Base-by-base conservation (phyloP, 2,329 filamentous ascomycete species). In the Curvularia hawaiiensis region DNA sequence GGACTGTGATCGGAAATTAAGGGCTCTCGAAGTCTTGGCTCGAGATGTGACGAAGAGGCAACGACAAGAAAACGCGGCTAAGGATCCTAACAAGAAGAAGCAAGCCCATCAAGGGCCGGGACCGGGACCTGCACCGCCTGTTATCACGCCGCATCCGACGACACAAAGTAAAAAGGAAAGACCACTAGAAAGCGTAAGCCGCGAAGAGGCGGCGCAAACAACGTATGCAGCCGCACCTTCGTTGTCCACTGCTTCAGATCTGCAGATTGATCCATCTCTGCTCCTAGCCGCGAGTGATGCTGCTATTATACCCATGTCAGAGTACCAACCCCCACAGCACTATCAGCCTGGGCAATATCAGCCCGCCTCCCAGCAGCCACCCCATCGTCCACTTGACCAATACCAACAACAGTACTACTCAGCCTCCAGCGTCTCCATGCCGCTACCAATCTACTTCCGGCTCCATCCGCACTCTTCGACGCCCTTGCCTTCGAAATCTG, bases 41-140 rank as follows among this genome's bases (percentile, higher is more conserved):
- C 83, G 87, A 50, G 90, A 94, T 75, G 88, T 91, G 18, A 88
- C 91, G 83, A 93, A 93, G 77, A 83, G 91, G 47, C 81, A 90
- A 52, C 84, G 88, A 35, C 88, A 91, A 66, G 88, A 90, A 62
- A 84, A 85, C 58, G 80, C 80, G 0, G 85, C 84, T 63, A 80
- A 82, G 54, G 79, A 86, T 66, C 77, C 81, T 2, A 78, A 78
- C 14, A 79, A 79, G 54, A 78, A 75, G 70, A 79, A 77, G 64
- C 68, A 75, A 44, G 45, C 64, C 28, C 71, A 76, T 56, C 61
- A 71, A 50, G 79, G 78, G 5, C 78, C 78, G 5, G 78, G 78
- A 1, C 78, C 79, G 0, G 78, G 77, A 1, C 76, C 79, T 47
- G 77, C 77, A 50, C 65, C 67, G 9, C 72, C 72, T 8, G 60